phyloP scores from a whole-genome alignment of 2,329 filamentous ascomycete species.

The Septoria petroselini region DNA sequence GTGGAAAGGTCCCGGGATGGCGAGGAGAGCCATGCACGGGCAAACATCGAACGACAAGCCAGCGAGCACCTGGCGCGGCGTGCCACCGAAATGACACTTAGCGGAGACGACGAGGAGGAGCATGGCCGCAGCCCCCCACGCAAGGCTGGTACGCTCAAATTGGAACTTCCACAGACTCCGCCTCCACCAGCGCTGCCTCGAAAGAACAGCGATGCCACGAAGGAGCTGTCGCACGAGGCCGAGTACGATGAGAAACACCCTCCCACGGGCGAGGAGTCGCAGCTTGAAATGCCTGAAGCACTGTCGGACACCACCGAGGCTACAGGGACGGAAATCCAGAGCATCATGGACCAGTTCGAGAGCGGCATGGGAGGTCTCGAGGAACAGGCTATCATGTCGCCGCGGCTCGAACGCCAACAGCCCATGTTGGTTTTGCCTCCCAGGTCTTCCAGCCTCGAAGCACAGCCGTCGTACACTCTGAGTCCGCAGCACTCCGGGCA shows the following conservation, averaged over 20 bases:
- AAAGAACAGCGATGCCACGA: constrained; percentile 30
- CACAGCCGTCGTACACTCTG: constrained; percentile 38
- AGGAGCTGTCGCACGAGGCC: constrained; percentile 9
- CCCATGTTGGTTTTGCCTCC: constrained; percentile 76
- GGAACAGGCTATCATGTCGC: constrained; percentile 86
- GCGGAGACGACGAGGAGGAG: constrained; percentile 12
- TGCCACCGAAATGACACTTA: constrained; percentile 30
- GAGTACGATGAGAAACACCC: constrained; percentile 36
- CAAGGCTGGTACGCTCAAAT: constrained; percentile 16
- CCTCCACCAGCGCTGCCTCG: constrained; percentile 34
- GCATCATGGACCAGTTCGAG: constrained; percentile 94
- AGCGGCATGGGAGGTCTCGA: constrained; percentile 61
- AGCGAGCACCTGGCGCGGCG: constrained; percentile 34
- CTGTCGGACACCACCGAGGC: constrained; percentile 38
- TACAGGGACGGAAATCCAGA: constrained; percentile 77
- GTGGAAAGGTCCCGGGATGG: constrained; percentile 4
- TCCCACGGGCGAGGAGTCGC: constrained; percentile 27
- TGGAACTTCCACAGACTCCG: constrained; percentile 30
- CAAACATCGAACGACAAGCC: constrained; percentile 32
- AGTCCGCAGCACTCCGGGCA: constrained; percentile 30
- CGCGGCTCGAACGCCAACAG: constrained; percentile 75
- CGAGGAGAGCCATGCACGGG: constrained; percentile 18
- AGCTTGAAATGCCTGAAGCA: constrained; percentile 49
- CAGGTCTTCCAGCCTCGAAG: constrained; percentile 81
- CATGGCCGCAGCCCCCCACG: not conserved